Conservation (phyloP, 345 rosid species). For the Citrus reticulata region DNA sequence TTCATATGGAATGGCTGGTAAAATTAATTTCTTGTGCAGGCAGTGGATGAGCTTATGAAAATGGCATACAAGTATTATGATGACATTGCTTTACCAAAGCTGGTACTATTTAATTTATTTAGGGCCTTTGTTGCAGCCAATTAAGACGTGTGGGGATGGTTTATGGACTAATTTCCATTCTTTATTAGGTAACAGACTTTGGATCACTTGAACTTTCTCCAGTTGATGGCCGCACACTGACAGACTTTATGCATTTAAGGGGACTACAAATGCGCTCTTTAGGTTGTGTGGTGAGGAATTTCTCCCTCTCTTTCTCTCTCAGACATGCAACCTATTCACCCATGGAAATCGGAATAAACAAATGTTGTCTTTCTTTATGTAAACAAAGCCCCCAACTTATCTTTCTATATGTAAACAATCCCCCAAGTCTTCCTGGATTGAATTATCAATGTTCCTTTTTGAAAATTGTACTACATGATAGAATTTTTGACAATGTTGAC, state of each 20-base stretch:
- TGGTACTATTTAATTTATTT: background rate
- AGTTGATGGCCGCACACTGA: conserved; percentile 64
- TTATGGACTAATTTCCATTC: conserved; percentile 12
- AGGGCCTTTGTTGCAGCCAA: background rate
- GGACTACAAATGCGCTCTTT: conserved; percentile 63
- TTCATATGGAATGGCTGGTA: conserved; percentile 9
- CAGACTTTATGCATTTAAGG: conserved; percentile 73
- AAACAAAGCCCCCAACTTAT: background rate
- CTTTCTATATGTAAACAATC: background rate
- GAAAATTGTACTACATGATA: background rate
- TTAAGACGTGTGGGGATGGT: background rate
- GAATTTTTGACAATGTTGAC: background rate
- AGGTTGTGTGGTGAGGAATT: conserved; percentile 57
- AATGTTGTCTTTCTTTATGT: background rate
- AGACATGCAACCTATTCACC: background rate
- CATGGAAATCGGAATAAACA: too few relatives aligned
- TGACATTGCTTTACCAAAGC: too few relatives aligned
- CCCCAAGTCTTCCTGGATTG: background rate
- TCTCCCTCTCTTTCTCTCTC: background rate
- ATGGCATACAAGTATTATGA: too few relatives aligned
- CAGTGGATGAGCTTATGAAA: too few relatives aligned
- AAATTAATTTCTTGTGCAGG: background rate
- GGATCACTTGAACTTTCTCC: conserved; percentile 72
- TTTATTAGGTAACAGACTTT: conserved; percentile 54
- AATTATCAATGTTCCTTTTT: background rate